Conservation (phyloP, 75 land plant species). For the Picea sitchensis region DNA sequence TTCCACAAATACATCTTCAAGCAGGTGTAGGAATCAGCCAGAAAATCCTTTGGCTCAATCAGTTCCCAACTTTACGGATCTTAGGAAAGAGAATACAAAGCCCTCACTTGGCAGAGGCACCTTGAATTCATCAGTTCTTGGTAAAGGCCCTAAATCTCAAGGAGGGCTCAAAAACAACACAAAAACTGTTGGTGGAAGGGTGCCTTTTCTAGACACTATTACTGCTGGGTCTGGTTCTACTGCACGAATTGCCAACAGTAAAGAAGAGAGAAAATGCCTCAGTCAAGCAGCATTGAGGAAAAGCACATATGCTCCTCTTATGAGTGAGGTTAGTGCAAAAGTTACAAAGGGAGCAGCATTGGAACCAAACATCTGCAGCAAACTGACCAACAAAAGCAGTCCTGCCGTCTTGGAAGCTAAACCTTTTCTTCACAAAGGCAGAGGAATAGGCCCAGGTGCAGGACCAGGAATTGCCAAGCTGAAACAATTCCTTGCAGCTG, state of each 20-base stretch:
- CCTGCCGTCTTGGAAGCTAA: slow-evolving; percentile 36
- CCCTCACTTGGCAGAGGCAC: slow-evolving; percentile 12
- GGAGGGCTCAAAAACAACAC: slow-evolving; percentile 6
- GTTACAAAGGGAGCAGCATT: slow-evolving; percentile 30
- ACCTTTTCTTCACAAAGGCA: slow-evolving; percentile 75
- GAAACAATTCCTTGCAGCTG: slow-evolving; percentile 23
- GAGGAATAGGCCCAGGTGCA: slow-evolving; percentile 58
- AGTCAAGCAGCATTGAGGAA: slow-evolving; percentile 35
- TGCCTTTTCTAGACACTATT: neutral
- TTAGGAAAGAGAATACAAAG: slow-evolving; percentile 26
- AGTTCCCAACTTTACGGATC: slow-evolving; percentile 15
- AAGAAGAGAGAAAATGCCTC: slow-evolving; percentile 28
- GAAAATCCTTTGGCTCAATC: slow-evolving; percentile 10
- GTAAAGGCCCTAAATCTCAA: neutral
- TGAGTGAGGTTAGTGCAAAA: slow-evolving; percentile 42
- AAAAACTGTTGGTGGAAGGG: slow-evolving; percentile 2
- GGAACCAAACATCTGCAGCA: slow-evolving; percentile 23
- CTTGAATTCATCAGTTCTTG: slow-evolving; percentile 12
- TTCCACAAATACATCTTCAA: slow-evolving; percentile 23
- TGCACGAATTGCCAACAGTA: slow-evolving; percentile 1
- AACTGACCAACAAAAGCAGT: slow-evolving; percentile 24
- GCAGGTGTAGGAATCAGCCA: slow-evolving; percentile 28
- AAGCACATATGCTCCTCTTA: slow-evolving; percentile 31
- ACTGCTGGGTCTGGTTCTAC: slow-evolving; percentile 8
- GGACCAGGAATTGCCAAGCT: slow-evolving; percentile 45